Base-by-base conservation (phyloP, 805 yeast genomes). In the Yamadazyma philogaea region DNA sequence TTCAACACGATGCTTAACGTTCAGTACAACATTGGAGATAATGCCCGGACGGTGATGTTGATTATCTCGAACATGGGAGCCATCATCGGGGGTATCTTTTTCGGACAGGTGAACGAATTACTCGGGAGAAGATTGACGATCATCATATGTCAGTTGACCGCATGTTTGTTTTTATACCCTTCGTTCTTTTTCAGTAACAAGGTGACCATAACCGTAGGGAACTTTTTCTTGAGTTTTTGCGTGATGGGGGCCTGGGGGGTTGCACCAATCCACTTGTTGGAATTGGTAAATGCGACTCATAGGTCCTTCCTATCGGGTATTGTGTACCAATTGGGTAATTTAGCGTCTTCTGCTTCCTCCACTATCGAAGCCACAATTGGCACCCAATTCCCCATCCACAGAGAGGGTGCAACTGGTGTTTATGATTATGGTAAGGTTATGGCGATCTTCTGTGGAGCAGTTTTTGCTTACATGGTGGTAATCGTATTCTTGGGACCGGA, bases 181-280 rank as follows among this genome's bases (percentile, higher is more conserved):
- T 75, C 79, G 69, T 80, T 80, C 3, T 78, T 75, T 54, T 59
- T 45, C 19, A 35, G 41, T 17, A 51, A 57, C 26, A 50, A 60
- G n/a, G 70, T 72, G 14, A 74, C 79, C 19, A 70, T 77, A 48
- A 84, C 81, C 22, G 81, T 82, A 1, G 79, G 65, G 5, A 82
- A 82, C 61, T 81, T 81, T 65, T 55, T 82, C 19, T 37, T 47
- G 15, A 42, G 30, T 30, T 44, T 44, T 54, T 75, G 77, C 42
- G 84, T 82, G 4, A 82, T 80, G 67, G 89, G 88, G 26, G 81
- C 81, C 5, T 84, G 87, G 84, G 88, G 89, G 47, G 77, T 83
- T 37, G 70, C 43, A 16, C 87, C 89, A 14, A 74, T 81, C 33
- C 81, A 82, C 59, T 64, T 84, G 31, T 68, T 81, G 22, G 90